Conservation (phyloP, 1,284 basidiomycete genomes). For the Sporisorium graminicola region DNA sequence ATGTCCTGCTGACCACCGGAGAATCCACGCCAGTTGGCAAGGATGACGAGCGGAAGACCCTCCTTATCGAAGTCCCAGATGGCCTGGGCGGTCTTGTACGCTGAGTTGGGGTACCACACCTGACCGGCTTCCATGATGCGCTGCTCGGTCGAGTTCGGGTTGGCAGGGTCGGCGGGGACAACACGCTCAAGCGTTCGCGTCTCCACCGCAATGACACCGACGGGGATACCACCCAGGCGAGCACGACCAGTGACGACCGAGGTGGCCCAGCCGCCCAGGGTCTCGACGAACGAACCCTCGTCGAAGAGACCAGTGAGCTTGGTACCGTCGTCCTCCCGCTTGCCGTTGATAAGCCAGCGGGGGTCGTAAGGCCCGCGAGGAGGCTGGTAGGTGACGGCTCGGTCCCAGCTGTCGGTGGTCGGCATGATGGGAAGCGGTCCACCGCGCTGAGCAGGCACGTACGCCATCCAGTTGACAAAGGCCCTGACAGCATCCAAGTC, state of each 20-base stretch:
- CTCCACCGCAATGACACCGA: slow-evolving; percentile 97
- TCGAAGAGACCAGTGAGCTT: slow-evolving; percentile 86
- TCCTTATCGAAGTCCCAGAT: slow-evolving; percentile 99
- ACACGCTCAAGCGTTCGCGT: slow-evolving; percentile 97
- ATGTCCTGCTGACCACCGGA: slow-evolving; percentile 99
- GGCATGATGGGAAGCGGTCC: slow-evolving; percentile 56
- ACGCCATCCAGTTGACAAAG: slow-evolving; percentile 89
- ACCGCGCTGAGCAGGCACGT: slow-evolving; percentile 74
- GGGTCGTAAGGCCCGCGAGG: slow-evolving; percentile 97
- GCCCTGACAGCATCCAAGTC: slow-evolving; percentile 75
- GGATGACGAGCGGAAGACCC: slow-evolving; percentile 95
- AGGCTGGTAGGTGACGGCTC: slow-evolving; percentile 88
- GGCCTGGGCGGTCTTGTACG: slow-evolving; percentile 99
- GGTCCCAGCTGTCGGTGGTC: slow-evolving; percentile 79
- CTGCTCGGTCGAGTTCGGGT: slow-evolving; percentile 96
- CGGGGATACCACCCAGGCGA: slow-evolving; percentile 94
- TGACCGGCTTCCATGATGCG: slow-evolving; percentile 99
- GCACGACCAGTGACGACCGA: slow-evolving; percentile 83
- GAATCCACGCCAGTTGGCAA: slow-evolving; percentile 99
- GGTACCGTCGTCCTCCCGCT: slow-evolving; percentile 81
- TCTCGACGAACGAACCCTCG: slow-evolving; percentile 95
- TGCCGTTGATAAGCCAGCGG: slow-evolving; percentile 96
- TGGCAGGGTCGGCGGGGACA: slow-evolving; percentile 98
- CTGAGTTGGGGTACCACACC: slow-evolving; percentile 99
- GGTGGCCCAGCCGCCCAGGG: slow-evolving; percentile 73